These are phyloP conservation scores for Mycothermus thermophilus DNA, from an alignment of 495 filamentous ascomycete genomes.

Conservation along the genomic window DNA sequence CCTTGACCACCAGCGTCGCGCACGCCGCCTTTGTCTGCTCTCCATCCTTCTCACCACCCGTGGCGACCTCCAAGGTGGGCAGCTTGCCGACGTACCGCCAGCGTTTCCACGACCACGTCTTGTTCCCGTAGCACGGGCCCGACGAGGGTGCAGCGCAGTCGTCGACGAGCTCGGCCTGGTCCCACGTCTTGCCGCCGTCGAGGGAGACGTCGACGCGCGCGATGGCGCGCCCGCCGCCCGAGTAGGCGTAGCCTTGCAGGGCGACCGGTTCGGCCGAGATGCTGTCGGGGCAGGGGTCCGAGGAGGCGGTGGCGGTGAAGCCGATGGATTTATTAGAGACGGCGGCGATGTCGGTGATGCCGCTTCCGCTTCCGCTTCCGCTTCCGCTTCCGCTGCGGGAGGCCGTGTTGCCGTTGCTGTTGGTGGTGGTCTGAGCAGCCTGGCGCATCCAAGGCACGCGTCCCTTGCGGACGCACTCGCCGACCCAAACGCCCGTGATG, in stretches of 20 bases:
- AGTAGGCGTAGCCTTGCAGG: slow-evolving; percentile 45
- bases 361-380: not conserved
- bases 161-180: slow-evolving; percentile 34
- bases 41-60: not conserved
- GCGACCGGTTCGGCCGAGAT: slow-evolving; percentile 19
- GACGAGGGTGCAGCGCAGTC: slow-evolving; percentile 20
- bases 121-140: slow-evolving; percentile 20
- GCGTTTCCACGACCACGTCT: slow-evolving; percentile 42
- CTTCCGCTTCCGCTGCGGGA: not conserved
- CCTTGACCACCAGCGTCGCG: slow-evolving; percentile 40
- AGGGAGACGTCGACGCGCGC: slow-evolving; percentile 42
- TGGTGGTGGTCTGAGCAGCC: not conserved
- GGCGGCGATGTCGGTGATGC: slow-evolving; percentile 10
- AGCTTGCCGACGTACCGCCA: slow-evolving; percentile 31
- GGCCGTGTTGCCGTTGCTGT: not conserved
- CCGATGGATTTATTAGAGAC: slow-evolving; percentile 9
- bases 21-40: slow-evolving; percentile 8
- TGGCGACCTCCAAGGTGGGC: too few relatives aligned
- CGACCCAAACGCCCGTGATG: slow-evolving; percentile 29
- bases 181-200: slow-evolving; percentile 41
- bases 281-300: slow-evolving; percentile 2
- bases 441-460: slow-evolving; percentile 32
- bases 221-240: slow-evolving; percentile 42
- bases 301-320: slow-evolving; percentile 4
- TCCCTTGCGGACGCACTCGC: slow-evolving; percentile 37